A percentile compares a stretch with the other conserved stretches of the same genome.
Evolutionary conservation across 805 yeast species (phyloP).

Genomic region (Starmerella roubikii): DNA sequence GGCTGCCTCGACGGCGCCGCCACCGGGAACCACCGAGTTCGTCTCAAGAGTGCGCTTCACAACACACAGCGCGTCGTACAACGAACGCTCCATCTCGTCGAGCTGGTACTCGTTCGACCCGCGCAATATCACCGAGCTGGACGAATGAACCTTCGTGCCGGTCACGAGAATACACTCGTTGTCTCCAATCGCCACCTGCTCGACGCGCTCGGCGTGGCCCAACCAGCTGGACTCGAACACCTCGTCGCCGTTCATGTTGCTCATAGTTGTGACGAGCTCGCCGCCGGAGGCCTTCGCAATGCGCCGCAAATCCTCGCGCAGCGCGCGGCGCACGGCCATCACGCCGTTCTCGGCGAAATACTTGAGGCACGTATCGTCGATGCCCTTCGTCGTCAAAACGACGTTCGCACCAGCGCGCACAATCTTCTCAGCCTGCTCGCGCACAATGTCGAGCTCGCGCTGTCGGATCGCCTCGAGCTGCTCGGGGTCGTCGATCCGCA

Average conservation of each 20-base stretch:
- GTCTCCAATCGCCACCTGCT: slow-evolving; percentile 81
- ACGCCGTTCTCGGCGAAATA: slow-evolving; percentile 83
- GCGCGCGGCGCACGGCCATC: slow-evolving; percentile 94
- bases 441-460: slow-evolving; percentile 72
- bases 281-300: slow-evolving; percentile 98
- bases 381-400: slow-evolving; percentile 84
- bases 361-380: slow-evolving; percentile 82
- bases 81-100: slow-evolving; percentile 97
- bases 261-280: slow-evolving; percentile 68
- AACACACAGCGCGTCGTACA: slow-evolving; percentile 87
- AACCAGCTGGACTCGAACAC: slow-evolving; percentile 71
- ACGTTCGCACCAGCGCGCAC: slow-evolving; percentile 85
- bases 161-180: slow-evolving; percentile 90
- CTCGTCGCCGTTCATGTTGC: slow-evolving; percentile 93
- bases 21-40: slow-evolving; percentile 94
- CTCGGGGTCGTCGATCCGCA: slow-evolving; percentile 93
- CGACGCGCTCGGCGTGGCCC: slow-evolving; percentile 83
- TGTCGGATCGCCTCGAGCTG: slow-evolving; percentile 85
- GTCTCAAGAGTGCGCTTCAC: slow-evolving; percentile 92
- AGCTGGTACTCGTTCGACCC: slow-evolving; percentile 88
- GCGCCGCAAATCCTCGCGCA: slow-evolving; percentile 89
- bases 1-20: slow-evolving; percentile 98
- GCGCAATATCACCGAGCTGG: slow-evolving; percentile 81
- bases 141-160: slow-evolving; percentile 82
- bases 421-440: slow-evolving; percentile 71